Conservation (phyloP, 2,329 filamentous ascomycete genomes). For the Monosporascus cannonballus region DNA sequence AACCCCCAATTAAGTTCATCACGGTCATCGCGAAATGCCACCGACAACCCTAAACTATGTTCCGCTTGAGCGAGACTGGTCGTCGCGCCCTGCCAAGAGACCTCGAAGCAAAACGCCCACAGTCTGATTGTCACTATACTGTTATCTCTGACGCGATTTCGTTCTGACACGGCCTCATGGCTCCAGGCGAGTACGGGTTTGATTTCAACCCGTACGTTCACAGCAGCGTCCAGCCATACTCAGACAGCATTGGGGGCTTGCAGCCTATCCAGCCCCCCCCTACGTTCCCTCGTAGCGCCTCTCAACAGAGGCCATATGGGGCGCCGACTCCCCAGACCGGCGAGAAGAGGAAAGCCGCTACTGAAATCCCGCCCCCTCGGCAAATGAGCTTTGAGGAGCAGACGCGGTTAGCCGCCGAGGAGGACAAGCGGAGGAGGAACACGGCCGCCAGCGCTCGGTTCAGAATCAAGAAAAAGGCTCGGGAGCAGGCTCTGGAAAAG, state of each 20-base stretch:
- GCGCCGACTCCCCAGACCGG: constrained; percentile 22
- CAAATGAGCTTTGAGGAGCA: constrained; percentile 61
- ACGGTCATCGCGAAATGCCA: constrained; percentile 2
- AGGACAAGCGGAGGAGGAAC: constrained; percentile 85
- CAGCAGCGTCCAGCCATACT: constrained; percentile 40
- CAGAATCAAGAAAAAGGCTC: constrained; percentile 93
- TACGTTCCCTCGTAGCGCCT: constrained; percentile 34
- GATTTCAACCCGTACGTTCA: constrained; percentile 50
- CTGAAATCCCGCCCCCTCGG: constrained; percentile 31
- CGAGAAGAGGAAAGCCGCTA: constrained; percentile 43
- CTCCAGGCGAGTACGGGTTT: constrained; percentile 51
- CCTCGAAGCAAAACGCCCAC: constrained; percentile 5
- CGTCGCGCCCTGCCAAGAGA: not conserved
- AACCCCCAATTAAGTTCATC: constrained; percentile 18
- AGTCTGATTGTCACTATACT: constrained; percentile 14
- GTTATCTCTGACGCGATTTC: constrained; percentile 16
- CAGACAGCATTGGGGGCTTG: constrained; percentile 35
- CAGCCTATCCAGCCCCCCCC: constrained; percentile 47
- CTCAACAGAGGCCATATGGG: constrained; percentile 31
- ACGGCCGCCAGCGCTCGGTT: constrained; percentile 85
- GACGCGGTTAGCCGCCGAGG: constrained; percentile 70
- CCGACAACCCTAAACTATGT: not conserved
- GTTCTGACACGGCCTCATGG: constrained; percentile 43
- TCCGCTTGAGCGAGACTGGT: not conserved
- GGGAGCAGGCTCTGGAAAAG: constrained; percentile 78